phyloP scores from a whole-genome alignment of 2,329 filamentous ascomycete species.

The Periglandula ipomoeae region DNA sequence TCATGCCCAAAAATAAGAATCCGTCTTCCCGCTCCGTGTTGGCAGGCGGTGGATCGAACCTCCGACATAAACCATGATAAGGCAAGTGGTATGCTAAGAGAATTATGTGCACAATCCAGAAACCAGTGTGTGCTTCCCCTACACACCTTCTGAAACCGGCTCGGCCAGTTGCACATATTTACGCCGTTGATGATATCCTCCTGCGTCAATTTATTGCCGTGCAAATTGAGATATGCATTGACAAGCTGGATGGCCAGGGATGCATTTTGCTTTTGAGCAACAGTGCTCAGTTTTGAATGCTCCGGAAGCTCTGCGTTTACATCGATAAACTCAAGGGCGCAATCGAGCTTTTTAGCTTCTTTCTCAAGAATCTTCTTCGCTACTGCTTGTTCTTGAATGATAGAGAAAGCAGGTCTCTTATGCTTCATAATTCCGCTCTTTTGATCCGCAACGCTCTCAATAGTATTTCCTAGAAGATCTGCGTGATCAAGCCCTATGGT shows the following conservation, averaged over 20 bases:
- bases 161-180: background rate
- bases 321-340: background rate
- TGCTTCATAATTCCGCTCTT: slow-evolving; percentile 2
- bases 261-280: background rate
- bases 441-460: background rate
- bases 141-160: background rate
- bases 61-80: background rate
- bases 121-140: background rate
- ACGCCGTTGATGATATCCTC: background rate
- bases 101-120: background rate
- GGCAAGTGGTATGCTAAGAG: background rate
- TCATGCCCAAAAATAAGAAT: background rate
- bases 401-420: background rate
- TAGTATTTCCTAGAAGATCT: background rate
- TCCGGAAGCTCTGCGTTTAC: background rate
- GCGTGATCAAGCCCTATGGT: background rate
- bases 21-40: background rate
- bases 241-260: background rate
- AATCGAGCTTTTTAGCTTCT: background rate
- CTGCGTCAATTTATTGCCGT: background rate
- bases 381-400: background rate
- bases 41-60: background rate
- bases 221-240: background rate
- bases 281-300: background rate
- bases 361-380: background rate